Percentiles rank a stretch among this genome's conserved stretches.
Evolutionary conservation across 2,329 filamentous ascomycete genomes (phyloP).

Genomic region (Aspergillus fumigatus): DNA sequence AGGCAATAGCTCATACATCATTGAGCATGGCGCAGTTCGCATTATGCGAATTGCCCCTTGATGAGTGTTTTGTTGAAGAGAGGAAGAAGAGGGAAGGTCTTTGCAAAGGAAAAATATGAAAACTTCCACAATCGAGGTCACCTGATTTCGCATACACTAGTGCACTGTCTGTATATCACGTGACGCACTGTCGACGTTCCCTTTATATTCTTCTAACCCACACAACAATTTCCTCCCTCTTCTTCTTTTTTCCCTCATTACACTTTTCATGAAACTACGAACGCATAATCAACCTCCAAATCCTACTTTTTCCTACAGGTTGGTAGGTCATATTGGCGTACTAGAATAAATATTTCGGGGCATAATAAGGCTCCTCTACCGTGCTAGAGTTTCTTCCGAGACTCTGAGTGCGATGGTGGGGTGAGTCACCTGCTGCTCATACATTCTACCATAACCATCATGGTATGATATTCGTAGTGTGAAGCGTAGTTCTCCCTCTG

Average conservation of each 20-base stretch:
- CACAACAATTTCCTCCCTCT: slow-evolving; percentile 12
- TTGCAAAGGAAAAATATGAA: slow-evolving; percentile 3
- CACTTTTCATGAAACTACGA: slow-evolving; percentile 38
- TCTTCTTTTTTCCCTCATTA: slow-evolving; percentile 26
- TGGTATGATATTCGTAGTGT: background rate
- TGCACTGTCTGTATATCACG: slow-evolving; percentile 11
- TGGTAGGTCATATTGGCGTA: slow-evolving; percentile 48
- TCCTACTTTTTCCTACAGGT: slow-evolving; percentile 34
- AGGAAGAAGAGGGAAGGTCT: background rate
- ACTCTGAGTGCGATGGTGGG: slow-evolving; percentile 27
- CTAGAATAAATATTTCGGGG: slow-evolving; percentile 33
- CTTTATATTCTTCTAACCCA: background rate
- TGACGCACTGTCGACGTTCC: background rate
- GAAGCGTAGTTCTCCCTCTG: background rate
- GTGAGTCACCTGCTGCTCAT: slow-evolving; percentile 36
- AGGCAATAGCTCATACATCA: background rate
- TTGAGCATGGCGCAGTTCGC: background rate
- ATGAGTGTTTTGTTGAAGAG: background rate
- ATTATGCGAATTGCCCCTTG: background rate
- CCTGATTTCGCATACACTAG: background rate
- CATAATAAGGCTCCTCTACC: slow-evolving; percentile 30
- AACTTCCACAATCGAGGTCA: background rate
- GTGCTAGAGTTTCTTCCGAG: slow-evolving; percentile 24
- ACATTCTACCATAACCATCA: slow-evolving; percentile 23
- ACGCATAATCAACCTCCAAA: slow-evolving; percentile 49